Conservation (phyloP, 805 yeast genomes). For the Candida tallmaniae region DNA sequence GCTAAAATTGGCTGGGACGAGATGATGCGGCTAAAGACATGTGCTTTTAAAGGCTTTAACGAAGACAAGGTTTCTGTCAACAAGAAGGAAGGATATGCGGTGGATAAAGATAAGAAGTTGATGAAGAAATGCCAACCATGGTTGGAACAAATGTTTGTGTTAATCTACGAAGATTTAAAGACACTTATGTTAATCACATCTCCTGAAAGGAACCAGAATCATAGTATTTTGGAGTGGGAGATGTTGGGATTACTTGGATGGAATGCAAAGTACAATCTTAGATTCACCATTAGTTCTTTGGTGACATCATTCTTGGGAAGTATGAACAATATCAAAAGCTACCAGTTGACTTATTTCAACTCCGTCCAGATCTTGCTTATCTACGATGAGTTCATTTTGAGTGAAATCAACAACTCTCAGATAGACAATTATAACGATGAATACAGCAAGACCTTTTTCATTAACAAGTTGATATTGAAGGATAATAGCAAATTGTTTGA, state of each 20-base stretch:
- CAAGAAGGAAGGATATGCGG: not conserved
- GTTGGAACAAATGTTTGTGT: conserved; percentile 70
- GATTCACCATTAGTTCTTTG: conserved; percentile 32
- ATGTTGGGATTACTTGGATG: conserved; percentile 56
- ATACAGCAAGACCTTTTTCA: conserved; percentile 22
- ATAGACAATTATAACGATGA: conserved; percentile 27
- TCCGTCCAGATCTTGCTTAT: conserved; percentile 47
- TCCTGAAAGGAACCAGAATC: conserved; percentile 27
- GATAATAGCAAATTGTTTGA: conserved; percentile 22
- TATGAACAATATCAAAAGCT: conserved; percentile 43
- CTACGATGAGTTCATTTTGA: conserved; percentile 39
- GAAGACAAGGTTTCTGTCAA: not conserved
- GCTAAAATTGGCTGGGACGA: conserved; percentile 80
- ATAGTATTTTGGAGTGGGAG: conserved; percentile 73
- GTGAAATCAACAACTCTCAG: conserved; percentile 28
- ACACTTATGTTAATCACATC: conserved; percentile 21
- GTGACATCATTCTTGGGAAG: conserved; percentile 46
- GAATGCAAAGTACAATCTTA: conserved; percentile 35
- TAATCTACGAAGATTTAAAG: conserved; percentile 58
- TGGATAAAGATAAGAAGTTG: conserved; percentile 14
- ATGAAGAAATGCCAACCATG: conserved; percentile 56
- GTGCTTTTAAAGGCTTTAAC: conserved; percentile 55
- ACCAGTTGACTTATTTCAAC: conserved; percentile 60
- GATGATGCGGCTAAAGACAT: conserved; percentile 58
- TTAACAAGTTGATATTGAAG: conserved; percentile 31